Evolutionary conservation across 2,329 filamentous ascomycete genomes (phyloP), one percentile per base, ranked within the genome.

Genomic region (Fusarium sp.): DNA sequence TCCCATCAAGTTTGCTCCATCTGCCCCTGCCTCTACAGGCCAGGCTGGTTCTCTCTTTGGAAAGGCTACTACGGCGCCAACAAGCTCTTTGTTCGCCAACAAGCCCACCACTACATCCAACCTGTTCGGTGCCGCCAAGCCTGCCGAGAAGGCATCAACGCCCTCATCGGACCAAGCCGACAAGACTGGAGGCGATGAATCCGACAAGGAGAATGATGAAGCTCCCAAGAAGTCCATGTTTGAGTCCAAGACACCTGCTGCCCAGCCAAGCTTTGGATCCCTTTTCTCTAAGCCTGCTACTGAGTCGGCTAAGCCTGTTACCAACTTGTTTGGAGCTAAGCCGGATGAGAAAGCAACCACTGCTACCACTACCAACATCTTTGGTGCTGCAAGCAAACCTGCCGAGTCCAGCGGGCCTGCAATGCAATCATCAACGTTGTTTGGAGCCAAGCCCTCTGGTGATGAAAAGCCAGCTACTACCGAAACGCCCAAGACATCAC

Each of bases 1-100:
- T 8, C 87, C 87, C 4, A 87, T 90, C 76, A 88, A 88, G 74
- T 88, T 88, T 73, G 82, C 82, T 15, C 77, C 82, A 45, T 66
- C 76, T 52, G 73, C 77, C 10, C 62, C 76, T 59, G 75, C 77
- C 10, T 55, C 78, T 25, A 56, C 78, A 20, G 60, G 77, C 14
- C 75, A 79, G 30, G 57, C 79, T 40, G 67, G 71, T 34, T 77
- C 71, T 68, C 76, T 79, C 15, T 82, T 83, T 64, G 77, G 79
- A 55, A 75, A 70, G 29, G 18, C 72, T 58, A 71, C 69, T 25
- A 73, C 78, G 29, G 73, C 73, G 38, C 75, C 76, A 50, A 70
- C 77, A 56, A 78, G 74, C 63, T 78, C 78, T 38, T 63, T 81
- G 29, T 82, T 83, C 45, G 75, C 79, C n/a, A 63, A 79, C 11